These are phyloP conservation scores for Cerioporus squamosus DNA, from an alignment of 1,284 basidiomycete genomes.

Conservation along the genomic window DNA sequence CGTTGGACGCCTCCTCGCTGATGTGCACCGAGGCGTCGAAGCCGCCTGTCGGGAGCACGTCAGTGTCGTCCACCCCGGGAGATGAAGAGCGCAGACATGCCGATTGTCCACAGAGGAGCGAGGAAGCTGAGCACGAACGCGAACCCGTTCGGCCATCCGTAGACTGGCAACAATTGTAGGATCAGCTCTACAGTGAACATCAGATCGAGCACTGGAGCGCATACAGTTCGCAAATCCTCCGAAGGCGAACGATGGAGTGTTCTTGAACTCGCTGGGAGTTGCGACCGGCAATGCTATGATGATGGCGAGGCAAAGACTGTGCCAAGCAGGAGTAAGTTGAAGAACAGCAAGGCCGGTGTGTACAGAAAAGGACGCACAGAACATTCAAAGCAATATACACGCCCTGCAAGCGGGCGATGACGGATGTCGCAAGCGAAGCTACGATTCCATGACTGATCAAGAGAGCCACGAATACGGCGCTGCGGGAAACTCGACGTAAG, in stretches of 20 bases:
- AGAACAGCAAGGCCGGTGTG: background rate
- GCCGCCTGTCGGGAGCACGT: constrained; percentile 30
- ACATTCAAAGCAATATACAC: constrained; percentile 73
- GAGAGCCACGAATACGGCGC: constrained; percentile 63
- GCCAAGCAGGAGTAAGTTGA: too few species aligned
- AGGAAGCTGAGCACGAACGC: constrained; percentile 81
- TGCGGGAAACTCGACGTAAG: constrained; percentile 26
- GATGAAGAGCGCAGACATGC: constrained; percentile 34
- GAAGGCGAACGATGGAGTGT: constrained; percentile 31
- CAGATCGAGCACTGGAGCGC: constrained; percentile 11
- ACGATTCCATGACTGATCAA: constrained; percentile 59
- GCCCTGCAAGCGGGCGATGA: constrained; percentile 78
- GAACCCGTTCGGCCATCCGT: constrained; percentile 73
- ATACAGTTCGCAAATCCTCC: constrained; percentile 40
- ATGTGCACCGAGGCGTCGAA: constrained; percentile 73
- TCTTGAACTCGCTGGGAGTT: constrained; percentile 32
- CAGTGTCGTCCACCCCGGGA: too few species aligned
- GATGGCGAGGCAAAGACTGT: constrained; percentile 34
- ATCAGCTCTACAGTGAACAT: too few species aligned
- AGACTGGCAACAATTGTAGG: constrained; percentile 44
- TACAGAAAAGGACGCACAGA: constrained; percentile 46
- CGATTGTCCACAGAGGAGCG: constrained; percentile 80
- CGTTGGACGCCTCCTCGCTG: constrained; percentile 77
- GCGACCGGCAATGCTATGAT: constrained; percentile 35
- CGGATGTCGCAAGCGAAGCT: constrained; percentile 68